A percentile compares a stretch with the other conserved stretches of the same genome.
Conservation (phyloP, 129 eudicot species). For the Daucus carota region DH1_v3.0 NC_030383.2:9177001-9177500, state of each 20-base stretch:
- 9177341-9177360: background rate
- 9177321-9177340: background rate
- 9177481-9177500: background rate
- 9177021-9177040: slow-evolving; percentile 71
- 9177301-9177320: background rate
- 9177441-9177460: background rate
- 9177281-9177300: slow-evolving; percentile 36
- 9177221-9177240: slow-evolving; percentile 42
- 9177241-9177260: slow-evolving; percentile 35
- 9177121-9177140: slow-evolving; percentile 30
- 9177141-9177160: slow-evolving; percentile 82
- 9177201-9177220: slow-evolving; percentile 58
- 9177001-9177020: slow-evolving; percentile 68
- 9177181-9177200: slow-evolving; percentile 46
- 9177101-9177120: background rate
- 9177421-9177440: no score
- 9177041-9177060: slow-evolving; percentile 44
- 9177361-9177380: background rate
- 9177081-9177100: background rate
- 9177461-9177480: background rate
- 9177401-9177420: background rate
- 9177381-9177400: no score
- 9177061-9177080: background rate
- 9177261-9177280: slow-evolving; percentile 55
- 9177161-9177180: slow-evolving; percentile 62